These are phyloP conservation scores for Citrus reticulata DNA, from an alignment of 345 rosid species.

Conservation along the genomic window DNA sequence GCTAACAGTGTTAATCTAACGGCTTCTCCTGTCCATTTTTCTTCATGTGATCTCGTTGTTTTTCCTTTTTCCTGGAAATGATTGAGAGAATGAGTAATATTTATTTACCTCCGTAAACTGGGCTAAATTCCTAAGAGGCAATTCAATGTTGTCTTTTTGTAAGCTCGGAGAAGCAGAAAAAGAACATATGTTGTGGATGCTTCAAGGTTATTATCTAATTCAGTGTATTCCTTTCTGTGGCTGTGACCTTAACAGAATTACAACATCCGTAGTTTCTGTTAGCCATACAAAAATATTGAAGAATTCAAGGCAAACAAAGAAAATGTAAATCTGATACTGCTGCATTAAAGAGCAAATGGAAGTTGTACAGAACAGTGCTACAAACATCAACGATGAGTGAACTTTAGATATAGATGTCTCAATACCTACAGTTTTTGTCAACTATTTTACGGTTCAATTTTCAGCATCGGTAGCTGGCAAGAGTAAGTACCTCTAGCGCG, in stretches of 20 bases:
- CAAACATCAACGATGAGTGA: background rate
- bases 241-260: background rate
- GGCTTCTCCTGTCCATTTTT: background rate
- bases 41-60: background rate
- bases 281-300: background rate
- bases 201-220: background rate
- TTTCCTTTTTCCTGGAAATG: background rate
- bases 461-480: background rate
- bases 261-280: background rate
- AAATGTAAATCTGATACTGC: background rate
- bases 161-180: slow-evolving; percentile 3
- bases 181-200: background rate
- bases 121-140: background rate
- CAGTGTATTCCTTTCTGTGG: background rate
- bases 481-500: background rate
- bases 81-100: background rate
- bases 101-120: background rate
- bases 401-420: background rate
- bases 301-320: background rate
- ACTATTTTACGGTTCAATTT: background rate
- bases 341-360: background rate
- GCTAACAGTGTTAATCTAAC: slow-evolving; percentile 8
- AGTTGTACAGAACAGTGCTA: background rate
- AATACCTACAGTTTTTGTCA: background rate
- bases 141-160: background rate